Percentiles rank a stretch among this genome's conserved stretches.
Conservation (phyloP, 495 filamentous ascomycete genomes). For the Parmelia sp. region DNA sequence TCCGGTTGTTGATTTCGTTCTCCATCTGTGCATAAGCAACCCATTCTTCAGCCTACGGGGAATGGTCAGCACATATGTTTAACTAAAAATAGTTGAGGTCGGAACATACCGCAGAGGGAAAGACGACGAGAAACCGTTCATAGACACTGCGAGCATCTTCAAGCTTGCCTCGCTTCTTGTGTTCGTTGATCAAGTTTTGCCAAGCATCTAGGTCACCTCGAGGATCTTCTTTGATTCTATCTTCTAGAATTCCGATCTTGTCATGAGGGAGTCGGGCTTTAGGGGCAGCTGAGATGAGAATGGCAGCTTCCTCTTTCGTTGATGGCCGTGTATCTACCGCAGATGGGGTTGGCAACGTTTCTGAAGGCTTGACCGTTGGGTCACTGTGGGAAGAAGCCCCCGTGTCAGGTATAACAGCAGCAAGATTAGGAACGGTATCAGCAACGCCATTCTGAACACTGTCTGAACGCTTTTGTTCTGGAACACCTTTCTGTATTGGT, state of each 20-base stretch:
- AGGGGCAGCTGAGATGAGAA: slow-evolving; percentile 34
- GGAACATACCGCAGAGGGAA: slow-evolving; percentile 79
- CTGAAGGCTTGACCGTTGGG: slow-evolving; percentile 28
- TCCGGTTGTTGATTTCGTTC: slow-evolving; percentile 69
- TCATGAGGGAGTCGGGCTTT: slow-evolving; percentile 66
- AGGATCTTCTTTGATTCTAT: slow-evolving; percentile 83
- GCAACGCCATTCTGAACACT: slow-evolving; percentile 48
- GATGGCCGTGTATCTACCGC: slow-evolving; percentile 38
- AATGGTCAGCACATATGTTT: slow-evolving; percentile 10
- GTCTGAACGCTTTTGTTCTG: slow-evolving; percentile 48
- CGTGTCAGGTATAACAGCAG: slow-evolving; percentile 42
- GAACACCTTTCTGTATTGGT: slow-evolving; percentile 49
- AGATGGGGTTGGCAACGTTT: slow-evolving; percentile 35
- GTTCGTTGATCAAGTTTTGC: slow-evolving; percentile 78
- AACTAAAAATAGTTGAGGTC: background rate
- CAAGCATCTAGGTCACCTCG: slow-evolving; percentile 86
- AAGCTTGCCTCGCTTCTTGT: slow-evolving; percentile 71
- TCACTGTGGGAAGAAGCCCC: slow-evolving; percentile 39
- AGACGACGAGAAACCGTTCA: slow-evolving; percentile 77
- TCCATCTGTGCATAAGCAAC: slow-evolving; percentile 81
- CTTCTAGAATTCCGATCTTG: slow-evolving; percentile 76
- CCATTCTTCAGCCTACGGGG: slow-evolving; percentile 79
- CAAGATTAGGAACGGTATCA: slow-evolving; percentile 39
- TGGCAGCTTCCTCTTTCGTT: slow-evolving; percentile 35
- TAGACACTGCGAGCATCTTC: slow-evolving; percentile 76